phyloP scores from a whole-genome alignment of 2,329 filamentous ascomycete genomes.

The Didymella arachidicola region DNA sequence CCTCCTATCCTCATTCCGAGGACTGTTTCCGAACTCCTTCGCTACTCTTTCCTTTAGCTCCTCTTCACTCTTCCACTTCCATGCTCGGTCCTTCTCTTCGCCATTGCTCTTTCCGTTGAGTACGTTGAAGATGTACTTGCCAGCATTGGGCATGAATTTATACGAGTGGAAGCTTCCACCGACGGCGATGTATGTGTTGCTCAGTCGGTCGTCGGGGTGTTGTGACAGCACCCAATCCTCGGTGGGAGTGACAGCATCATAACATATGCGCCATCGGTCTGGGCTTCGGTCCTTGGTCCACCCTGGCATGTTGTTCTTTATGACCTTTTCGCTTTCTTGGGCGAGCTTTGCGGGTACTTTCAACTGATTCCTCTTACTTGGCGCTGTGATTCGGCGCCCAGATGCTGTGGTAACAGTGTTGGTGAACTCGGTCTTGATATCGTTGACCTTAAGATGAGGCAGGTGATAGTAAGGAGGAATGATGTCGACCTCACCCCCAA shows the following conservation, averaged over 20 bases:
- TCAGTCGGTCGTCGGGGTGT: conserved; percentile 58
- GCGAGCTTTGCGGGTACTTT: conserved; percentile 54
- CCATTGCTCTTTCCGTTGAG: conserved; percentile 48
- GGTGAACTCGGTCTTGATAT: conserved; percentile 63
- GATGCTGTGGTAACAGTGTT: conserved; percentile 60
- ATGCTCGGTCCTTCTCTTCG: conserved; percentile 45
- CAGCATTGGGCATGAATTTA: conserved; percentile 71
- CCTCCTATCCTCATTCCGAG: conserved; percentile 15
- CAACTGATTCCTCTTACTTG: conserved; percentile 57
- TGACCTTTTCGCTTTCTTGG: conserved; percentile 49
- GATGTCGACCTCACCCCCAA: conserved; percentile 57
- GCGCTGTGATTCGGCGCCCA: conserved; percentile 62
- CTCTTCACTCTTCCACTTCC: conserved; percentile 46
- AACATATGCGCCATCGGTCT: conserved; percentile 60
- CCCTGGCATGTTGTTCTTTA: conserved; percentile 39
- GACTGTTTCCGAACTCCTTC: conserved; percentile 32
- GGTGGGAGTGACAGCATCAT: conserved; percentile 68
- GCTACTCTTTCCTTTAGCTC: conserved; percentile 26
- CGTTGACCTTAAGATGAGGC: conserved; percentile 66
- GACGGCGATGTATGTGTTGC: conserved; percentile 66
- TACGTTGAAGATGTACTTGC: conserved; percentile 63
- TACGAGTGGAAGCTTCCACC: conserved; percentile 70
- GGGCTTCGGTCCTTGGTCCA: conserved; percentile 46
- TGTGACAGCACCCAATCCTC: conserved; percentile 68
- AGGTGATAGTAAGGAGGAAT: conserved; percentile 59